Evolutionary conservation across 208 protist species (phyloP).

Genomic region (Spongospora subterranea): DNA sequence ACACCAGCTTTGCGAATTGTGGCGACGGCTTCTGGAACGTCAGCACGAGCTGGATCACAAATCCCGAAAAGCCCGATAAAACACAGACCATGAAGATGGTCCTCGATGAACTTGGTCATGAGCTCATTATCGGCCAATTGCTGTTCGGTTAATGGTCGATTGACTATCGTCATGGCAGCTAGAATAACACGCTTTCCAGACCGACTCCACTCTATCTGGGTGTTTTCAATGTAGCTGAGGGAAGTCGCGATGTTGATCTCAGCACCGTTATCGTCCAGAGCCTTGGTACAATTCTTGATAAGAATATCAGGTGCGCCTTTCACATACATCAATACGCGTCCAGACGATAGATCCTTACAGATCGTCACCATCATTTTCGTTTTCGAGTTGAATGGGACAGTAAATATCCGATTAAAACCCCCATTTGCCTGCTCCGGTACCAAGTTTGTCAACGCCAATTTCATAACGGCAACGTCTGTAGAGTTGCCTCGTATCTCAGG

Average conservation of each 20-base stretch:
- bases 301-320: conserved; percentile 29
- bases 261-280: not conserved
- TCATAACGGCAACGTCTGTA: not conserved
- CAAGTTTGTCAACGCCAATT: not conserved
- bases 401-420: not conserved
- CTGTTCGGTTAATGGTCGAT: not conserved
- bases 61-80: conserved; percentile 84
- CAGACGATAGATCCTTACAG: not conserved
- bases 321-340: not conserved
- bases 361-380: not conserved
- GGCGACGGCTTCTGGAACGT: conserved; percentile 78
- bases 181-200: conserved; percentile 20
- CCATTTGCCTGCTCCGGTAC: not conserved
- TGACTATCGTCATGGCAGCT: conserved; percentile 42
- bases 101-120: not conserved
- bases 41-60: conserved; percentile 84
- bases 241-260: not conserved
- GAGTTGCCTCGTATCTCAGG: not conserved
- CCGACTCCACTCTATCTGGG: not conserved
- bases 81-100: conserved; percentile 62
- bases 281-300: not conserved
- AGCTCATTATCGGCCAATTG: not conserved
- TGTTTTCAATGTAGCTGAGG: not conserved
- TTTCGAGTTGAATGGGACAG: conserved; percentile 44
- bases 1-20: conserved; percentile 82